Evolutionary conservation across 2,329 filamentous ascomycete species (phyloP).

Genomic region (Arthrobotrys pseudoclavata): DNA sequence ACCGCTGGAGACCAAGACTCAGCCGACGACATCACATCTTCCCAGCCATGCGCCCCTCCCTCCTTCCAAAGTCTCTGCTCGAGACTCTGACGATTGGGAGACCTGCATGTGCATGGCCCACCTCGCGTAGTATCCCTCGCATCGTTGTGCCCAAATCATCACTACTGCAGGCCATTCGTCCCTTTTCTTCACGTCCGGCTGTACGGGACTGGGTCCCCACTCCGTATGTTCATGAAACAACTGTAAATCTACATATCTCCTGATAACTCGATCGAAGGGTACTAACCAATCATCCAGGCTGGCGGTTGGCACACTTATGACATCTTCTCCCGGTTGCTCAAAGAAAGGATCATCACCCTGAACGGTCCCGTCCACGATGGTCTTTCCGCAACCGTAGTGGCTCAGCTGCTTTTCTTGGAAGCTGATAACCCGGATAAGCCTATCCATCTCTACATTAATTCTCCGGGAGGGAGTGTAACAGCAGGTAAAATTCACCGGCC

Average conservation of each 20-base stretch:
- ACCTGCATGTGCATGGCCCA: conserved; percentile 44
- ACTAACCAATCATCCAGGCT: conserved; percentile 42
- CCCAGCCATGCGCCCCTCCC: conserved; percentile 49
- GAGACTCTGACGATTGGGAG: conserved; percentile 46
- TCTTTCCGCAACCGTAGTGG: conserved; percentile 92
- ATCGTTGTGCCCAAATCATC: conserved; percentile 38
- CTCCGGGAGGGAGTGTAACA: conserved; percentile 90
- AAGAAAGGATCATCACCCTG: conserved; percentile 90
- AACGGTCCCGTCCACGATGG: conserved; percentile 92
- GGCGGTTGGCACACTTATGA: conserved; percentile 61
- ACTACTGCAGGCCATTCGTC: conserved; percentile 26
- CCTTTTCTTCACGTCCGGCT: conserved; percentile 42
- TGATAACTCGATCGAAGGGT: neutral
- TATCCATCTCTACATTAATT: conserved; percentile 98
- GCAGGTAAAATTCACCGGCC: conserved; percentile 68
- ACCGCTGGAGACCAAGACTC: conserved; percentile 14
- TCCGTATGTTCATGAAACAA: conserved; percentile 55
- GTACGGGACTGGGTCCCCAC: conserved; percentile 52
- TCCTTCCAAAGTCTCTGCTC: conserved; percentile 53
- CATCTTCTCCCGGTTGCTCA: conserved; percentile 64
- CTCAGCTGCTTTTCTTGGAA: conserved; percentile 97
- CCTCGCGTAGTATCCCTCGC: conserved; percentile 48
- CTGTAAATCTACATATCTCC: conserved; percentile 27
- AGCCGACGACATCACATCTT: conserved; percentile 32
- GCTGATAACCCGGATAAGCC: conserved; percentile 94